A percentile compares a stretch with the other conserved stretches of the same genome.
Conservation (phyloP, 495 filamentous ascomycete genomes). For the Neurospora sp. region DNA sequence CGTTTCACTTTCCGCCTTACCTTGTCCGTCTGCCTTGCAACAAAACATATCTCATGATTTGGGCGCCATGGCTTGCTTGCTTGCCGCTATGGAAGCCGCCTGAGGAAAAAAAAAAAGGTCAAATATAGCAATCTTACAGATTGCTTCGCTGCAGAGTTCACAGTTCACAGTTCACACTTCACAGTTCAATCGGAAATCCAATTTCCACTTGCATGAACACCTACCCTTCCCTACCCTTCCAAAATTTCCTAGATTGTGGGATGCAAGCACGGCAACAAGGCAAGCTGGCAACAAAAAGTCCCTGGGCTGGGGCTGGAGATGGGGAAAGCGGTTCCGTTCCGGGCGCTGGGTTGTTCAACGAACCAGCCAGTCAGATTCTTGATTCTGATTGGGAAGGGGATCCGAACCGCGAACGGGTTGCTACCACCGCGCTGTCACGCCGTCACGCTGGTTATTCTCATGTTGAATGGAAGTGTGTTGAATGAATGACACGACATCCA, state of each 20-base stretch:
- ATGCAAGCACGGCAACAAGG: not conserved
- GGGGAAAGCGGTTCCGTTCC: not conserved
- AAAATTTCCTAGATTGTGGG: not conserved
- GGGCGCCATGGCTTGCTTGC: not conserved
- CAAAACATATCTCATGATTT: not conserved
- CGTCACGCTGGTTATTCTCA: not conserved
- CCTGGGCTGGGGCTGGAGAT: not conserved
- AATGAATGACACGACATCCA: not conserved
- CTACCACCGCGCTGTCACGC: not conserved
- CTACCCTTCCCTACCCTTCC: not conserved
- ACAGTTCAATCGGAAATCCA: not conserved
- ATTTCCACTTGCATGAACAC: not conserved
- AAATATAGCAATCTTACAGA: not conserved
- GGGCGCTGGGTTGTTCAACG: not conserved
- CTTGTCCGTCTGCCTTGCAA: not conserved
- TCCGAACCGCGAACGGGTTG: not conserved
- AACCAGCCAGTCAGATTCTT: not conserved
- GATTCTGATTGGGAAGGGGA: not conserved
- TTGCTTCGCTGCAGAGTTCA: not conserved
- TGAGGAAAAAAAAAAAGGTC: not conserved
- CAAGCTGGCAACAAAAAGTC: not conserved
- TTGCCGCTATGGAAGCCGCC: not conserved
- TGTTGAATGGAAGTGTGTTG: not conserved
- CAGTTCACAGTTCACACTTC: not conserved
- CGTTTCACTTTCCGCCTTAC: not conserved